Evolutionary conservation across 257 asterid species (phyloP), one percentile per base, ranked within the genome.

Genomic region (Pogostemon cablin): DNA sequence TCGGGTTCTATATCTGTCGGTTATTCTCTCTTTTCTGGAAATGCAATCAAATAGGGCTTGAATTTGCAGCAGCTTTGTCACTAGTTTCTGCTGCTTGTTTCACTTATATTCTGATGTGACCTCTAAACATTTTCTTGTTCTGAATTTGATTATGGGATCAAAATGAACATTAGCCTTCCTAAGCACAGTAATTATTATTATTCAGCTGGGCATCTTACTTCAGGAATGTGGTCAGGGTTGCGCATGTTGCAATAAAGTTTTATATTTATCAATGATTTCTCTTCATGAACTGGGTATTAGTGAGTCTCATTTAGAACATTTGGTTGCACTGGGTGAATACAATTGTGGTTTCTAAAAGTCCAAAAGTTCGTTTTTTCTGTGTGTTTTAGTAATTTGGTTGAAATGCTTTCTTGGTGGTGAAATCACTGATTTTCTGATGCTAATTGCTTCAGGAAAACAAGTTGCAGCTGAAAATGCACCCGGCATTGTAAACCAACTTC

Each of bases 381-480:
- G 20, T 65, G 49, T 44, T 50, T 55, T 43, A 48, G 12, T 41
- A 12, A 56, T 40, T 41, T 59, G 17, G 50, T 72, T 58, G 58
- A 55, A 69, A 56, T 66, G 46, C 59, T 52, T 48, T 71, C 15
- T 6, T 46, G 15, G 50, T 71, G 17, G 72, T 70, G 62, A 25
- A 52, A 41, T 73, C 59, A 38, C 69, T 74, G 50, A 71, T 44
- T 62, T 40, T 71, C 39, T 58, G 4, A 37, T 8, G 42, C 32
- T 73, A 37, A 12, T 64, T 79, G 78, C 62, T 75, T 74, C 87
- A 93, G 97, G 93, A 72, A 83, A 81, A 71, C 95, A 85, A 78
- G 88, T 90, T 63, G 92, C 83, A 41, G 42, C 77, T 40, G 96
- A 86, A 80, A 84, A 89, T 81, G 92, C 86, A 7, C 87, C 83